phyloP scores from a whole-genome alignment of 2,329 filamentous ascomycete genomes.

The Colletotrichum noveboracense region DNA sequence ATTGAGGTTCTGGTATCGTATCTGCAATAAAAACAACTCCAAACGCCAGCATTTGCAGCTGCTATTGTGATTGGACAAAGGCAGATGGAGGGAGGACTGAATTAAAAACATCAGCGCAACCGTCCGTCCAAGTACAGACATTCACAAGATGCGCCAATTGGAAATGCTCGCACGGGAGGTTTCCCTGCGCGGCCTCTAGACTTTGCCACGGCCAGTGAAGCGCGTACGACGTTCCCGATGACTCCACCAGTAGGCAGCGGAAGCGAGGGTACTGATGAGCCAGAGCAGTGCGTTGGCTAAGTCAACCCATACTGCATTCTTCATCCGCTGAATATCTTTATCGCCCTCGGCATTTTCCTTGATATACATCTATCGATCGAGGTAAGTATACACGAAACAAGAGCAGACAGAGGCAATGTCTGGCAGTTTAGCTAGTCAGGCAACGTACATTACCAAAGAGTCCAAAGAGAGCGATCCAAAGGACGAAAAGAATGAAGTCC shows the following conservation, averaged over 20 bases:
- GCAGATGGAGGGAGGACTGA: background rate
- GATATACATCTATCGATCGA: constrained; percentile 67
- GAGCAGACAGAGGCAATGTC: background rate
- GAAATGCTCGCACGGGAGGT: background rate
- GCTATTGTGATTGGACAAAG: background rate
- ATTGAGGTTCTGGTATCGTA: background rate
- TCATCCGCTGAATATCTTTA: constrained; percentile 74
- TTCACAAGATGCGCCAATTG: background rate
- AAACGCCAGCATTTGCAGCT: background rate
- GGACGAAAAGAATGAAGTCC: constrained; percentile 74
- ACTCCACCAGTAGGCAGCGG: constrained; percentile 63
- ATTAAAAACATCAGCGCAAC: background rate
- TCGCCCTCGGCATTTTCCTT: constrained; percentile 69
- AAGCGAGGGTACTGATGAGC: constrained; percentile 66
- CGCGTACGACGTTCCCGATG: constrained; percentile 56
- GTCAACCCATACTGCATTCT: constrained; percentile 85
- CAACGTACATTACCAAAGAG: constrained; percentile 71
- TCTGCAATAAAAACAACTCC: background rate
- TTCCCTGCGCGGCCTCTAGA: constrained; percentile 35
- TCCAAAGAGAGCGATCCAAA: constrained; percentile 85
- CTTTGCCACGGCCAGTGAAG: constrained; percentile 65
- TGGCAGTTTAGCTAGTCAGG: background rate
- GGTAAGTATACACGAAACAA: background rate
- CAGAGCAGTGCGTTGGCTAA: constrained; percentile 77
- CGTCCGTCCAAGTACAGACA: background rate